Percentiles rank a stretch among this genome's conserved stretches.
Evolutionary conservation across 768 basidiomycete species (phyloP).

Genomic region (Phlegmacium glaucopus): DNA sequence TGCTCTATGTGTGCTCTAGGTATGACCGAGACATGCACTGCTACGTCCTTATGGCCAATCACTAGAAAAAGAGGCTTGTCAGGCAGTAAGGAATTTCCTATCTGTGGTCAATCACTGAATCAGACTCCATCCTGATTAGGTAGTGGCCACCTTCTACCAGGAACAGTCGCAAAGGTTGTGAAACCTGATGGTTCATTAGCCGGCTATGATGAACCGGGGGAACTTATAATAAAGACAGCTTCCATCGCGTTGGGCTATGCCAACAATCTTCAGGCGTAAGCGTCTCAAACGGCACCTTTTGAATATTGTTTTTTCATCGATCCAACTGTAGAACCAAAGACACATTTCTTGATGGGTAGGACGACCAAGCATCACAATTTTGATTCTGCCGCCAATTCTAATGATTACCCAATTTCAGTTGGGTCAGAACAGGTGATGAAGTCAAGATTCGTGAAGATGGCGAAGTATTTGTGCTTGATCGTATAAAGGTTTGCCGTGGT

Average conservation of each 20-base stretch:
- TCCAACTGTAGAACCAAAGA: constrained; percentile 52
- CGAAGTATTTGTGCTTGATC: constrained; percentile 59
- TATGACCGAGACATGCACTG: constrained; percentile 63
- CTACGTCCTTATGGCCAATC: constrained; percentile 46
- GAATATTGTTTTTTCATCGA: neutral
- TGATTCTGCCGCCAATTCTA: constrained; percentile 2
- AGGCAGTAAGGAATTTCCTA: constrained; percentile 36
- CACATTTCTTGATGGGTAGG: constrained; percentile 64
- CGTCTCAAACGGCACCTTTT: constrained; percentile 2
- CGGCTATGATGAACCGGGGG: constrained; percentile 54
- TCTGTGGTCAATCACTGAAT: neutral
- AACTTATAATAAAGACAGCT: constrained; percentile 53
- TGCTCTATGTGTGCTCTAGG: constrained; percentile 31
- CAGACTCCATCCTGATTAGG: constrained; percentile 17
- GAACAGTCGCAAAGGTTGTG: constrained; percentile 49
- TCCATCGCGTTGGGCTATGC: constrained; percentile 54
- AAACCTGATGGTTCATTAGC: constrained; percentile 57
- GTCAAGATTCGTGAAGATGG: constrained; percentile 50
- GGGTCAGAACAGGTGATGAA: constrained; percentile 70
- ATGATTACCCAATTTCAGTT: constrained; percentile 32
- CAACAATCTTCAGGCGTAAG: constrained; percentile 61
- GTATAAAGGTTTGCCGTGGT: constrained; percentile 46
- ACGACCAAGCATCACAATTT: neutral
- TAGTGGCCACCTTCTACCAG: constrained; percentile 56
- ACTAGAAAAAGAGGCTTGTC: constrained; percentile 45